Percentiles rank a stretch among this genome's conserved stretches.
Conservation (phyloP, 2,329 filamentous ascomycete genomes). For the Nothopassalora personata region DNA sequence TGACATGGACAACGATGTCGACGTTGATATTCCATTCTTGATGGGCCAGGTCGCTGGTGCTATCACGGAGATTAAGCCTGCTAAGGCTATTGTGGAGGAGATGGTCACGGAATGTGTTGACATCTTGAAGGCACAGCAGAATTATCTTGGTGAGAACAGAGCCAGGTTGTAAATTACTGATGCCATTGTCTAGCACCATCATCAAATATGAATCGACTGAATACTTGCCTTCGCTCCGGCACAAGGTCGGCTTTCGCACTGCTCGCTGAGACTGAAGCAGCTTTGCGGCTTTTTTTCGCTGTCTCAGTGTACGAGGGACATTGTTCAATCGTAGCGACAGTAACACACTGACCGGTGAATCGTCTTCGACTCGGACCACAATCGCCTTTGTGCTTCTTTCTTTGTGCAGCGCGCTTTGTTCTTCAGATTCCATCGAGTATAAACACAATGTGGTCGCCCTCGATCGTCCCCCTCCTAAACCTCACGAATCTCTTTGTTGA, state of each 20-base stretch:
- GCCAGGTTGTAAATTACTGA: conserved; percentile 42
- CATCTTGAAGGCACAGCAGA: conserved; percentile 57
- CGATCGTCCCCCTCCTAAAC: background rate
- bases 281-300: background rate
- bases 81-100: conserved; percentile 76
- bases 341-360: background rate
- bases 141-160: conserved; percentile 48
- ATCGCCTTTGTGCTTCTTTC: background rate
- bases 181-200: background rate
- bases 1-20: conserved; percentile 72
- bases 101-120: conserved; percentile 76
- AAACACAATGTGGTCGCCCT: background rate
- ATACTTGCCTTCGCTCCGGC: no score
- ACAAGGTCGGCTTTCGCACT: no score
- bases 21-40: conserved; percentile 78
- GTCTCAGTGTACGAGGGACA: background rate
- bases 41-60: conserved; percentile 91
- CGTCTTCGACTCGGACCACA: background rate
- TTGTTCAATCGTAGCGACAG: background rate
- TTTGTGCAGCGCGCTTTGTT: background rate
- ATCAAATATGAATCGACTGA: no score
- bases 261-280: background rate
- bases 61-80: conserved; percentile 72
- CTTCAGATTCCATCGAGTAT: background rate
- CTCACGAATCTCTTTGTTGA: conserved; percentile 1